A percentile compares a stretch with the other conserved stretches of the same genome.
Evolutionary conservation across 2,329 filamentous ascomycete genomes (phyloP).

Genomic region (Fonsecaea monophora): DNA sequence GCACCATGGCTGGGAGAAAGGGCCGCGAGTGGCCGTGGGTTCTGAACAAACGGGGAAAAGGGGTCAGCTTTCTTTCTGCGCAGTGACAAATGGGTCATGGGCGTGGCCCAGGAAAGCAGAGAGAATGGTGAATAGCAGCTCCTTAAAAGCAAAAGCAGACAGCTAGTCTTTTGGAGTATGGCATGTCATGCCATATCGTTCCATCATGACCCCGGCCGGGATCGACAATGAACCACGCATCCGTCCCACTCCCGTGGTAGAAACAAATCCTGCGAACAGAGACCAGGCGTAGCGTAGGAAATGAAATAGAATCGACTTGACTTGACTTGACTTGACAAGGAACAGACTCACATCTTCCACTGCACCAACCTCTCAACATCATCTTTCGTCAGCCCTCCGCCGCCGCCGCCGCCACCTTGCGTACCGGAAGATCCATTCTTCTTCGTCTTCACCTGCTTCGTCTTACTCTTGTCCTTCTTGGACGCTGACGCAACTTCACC

Average conservation of each 20-base stretch:
- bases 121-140: no score
- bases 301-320: no score
- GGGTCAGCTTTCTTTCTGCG: background rate
- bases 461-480: background rate
- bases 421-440: background rate
- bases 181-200: no score
- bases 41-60: constrained; percentile 17
- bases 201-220: no score
- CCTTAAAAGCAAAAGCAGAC: no score
- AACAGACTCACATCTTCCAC: constrained; percentile 52
- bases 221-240: no score
- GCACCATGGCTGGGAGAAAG: constrained; percentile 49
- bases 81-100: no score
- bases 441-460: background rate
- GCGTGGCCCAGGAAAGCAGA: no score
- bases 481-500: background rate
- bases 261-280: no score
- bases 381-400: constrained; percentile 32
- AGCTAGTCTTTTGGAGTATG: no score
- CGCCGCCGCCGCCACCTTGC: constrained; percentile 15
- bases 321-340: background rate
- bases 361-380: constrained; percentile 49
- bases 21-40: constrained; percentile 52
- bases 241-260: no score
- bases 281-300: no score